Percentiles rank a stretch among this genome's conserved stretches.
phyloP scores from a whole-genome alignment of 2,329 filamentous ascomycete species.

The Cladophialophora exuberans region DNA sequence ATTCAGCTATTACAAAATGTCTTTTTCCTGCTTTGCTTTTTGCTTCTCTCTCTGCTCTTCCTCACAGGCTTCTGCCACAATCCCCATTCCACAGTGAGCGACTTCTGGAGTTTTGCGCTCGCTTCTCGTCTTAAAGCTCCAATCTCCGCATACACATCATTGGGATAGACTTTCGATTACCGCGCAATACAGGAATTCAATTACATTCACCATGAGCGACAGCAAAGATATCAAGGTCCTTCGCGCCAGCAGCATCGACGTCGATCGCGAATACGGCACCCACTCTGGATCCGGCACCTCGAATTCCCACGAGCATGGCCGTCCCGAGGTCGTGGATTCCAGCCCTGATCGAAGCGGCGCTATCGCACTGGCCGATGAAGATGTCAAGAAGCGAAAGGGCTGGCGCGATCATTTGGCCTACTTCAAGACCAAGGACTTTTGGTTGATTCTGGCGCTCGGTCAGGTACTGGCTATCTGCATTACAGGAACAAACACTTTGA shows the following conservation, averaged over 20 bases:
- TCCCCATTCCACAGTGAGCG: slow-evolving; percentile 47
- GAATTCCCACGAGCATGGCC: slow-evolving; percentile 38
- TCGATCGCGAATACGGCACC: slow-evolving; percentile 24
- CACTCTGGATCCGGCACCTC: slow-evolving; percentile 14
- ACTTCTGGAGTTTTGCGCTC: slow-evolving; percentile 64
- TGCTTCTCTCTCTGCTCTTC: slow-evolving; percentile 9
- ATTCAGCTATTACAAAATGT: slow-evolving; percentile 8
- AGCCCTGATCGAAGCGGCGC: slow-evolving; percentile 27
- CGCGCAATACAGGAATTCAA: background rate
- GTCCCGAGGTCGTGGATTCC: slow-evolving; percentile 39
- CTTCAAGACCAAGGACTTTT: slow-evolving; percentile 83
- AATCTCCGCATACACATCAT: slow-evolving; percentile 24
- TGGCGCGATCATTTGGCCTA: slow-evolving; percentile 62
- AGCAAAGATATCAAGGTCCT: slow-evolving; percentile 24
- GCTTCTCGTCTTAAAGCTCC: slow-evolving; percentile 54
- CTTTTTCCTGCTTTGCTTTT: slow-evolving; percentile 7
- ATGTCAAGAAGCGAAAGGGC: slow-evolving; percentile 48
- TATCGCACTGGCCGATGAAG: slow-evolving; percentile 41
- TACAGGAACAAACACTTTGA: slow-evolving; percentile 90
- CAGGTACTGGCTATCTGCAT: slow-evolving; percentile 88
- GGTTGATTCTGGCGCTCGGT: slow-evolving; percentile 76
- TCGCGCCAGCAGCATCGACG: slow-evolving; percentile 29
- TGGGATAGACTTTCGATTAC: background rate
- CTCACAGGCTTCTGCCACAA: slow-evolving; percentile 4
- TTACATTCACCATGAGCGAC: slow-evolving; percentile 26